These are phyloP conservation scores for Trichophyton rubrum DNA, from an alignment of 2,329 filamentous ascomycete species.

Conservation along the genomic window DNA sequence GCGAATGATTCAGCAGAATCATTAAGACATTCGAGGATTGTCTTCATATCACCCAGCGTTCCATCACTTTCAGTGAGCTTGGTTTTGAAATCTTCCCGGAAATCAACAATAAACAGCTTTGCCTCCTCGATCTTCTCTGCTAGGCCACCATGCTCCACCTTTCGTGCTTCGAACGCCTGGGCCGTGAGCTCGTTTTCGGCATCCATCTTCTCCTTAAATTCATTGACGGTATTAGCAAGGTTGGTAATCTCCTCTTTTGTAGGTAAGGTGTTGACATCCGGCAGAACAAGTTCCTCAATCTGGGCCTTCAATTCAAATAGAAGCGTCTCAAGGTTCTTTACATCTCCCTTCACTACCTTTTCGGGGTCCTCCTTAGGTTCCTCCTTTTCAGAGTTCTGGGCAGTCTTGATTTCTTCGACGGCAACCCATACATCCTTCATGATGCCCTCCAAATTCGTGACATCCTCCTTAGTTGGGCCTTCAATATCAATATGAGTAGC, in stretches of 20 bases:
- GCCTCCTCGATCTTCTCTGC: slow-evolving; percentile 68
- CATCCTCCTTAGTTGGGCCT: slow-evolving; percentile 63
- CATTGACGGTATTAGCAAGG: slow-evolving; percentile 57
- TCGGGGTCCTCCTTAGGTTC: slow-evolving; percentile 34
- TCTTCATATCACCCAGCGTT: slow-evolving; percentile 43
- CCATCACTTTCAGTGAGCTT: slow-evolving; percentile 65
- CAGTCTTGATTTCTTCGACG: slow-evolving; percentile 56
- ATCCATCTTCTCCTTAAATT: slow-evolving; percentile 42
- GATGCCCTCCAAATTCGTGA: slow-evolving; percentile 61
- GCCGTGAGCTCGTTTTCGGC: slow-evolving; percentile 59
- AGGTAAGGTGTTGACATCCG: slow-evolving; percentile 57
- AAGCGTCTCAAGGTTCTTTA: slow-evolving; percentile 67
- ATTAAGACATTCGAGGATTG: slow-evolving; percentile 55
- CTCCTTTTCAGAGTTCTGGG: slow-evolving; percentile 34
- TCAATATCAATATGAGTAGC: slow-evolving; percentile 54
- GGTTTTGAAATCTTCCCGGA: slow-evolving; percentile 62
- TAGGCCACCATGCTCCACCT: slow-evolving; percentile 68
- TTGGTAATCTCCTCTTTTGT: slow-evolving; percentile 63
- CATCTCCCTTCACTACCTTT: slow-evolving; percentile 64
- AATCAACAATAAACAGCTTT: slow-evolving; percentile 61
- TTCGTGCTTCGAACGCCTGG: slow-evolving; percentile 71
- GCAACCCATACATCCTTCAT: slow-evolving; percentile 63
- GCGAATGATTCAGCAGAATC: slow-evolving; percentile 40
- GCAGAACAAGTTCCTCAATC: slow-evolving; percentile 59
- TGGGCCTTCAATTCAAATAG: slow-evolving; percentile 75